Evolutionary conservation across 495 filamentous ascomycete species (phyloP), one percentile per base, ranked within the genome.

Genomic region (Trichoderma erinaceum): DNA sequence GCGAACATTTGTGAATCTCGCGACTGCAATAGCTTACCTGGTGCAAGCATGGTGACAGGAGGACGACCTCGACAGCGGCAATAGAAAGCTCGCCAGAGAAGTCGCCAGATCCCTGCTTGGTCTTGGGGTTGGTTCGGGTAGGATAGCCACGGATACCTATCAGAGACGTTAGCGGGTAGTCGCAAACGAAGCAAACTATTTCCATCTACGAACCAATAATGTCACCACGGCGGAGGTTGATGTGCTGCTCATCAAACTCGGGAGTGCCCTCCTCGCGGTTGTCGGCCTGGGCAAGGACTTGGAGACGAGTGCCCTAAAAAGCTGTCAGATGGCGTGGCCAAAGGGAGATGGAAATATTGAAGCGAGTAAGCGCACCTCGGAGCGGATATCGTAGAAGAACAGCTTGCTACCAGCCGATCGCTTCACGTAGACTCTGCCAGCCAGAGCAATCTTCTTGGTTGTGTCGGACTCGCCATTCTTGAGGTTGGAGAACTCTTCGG

Each of bases 31-130:
- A 10, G 56, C 56, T 18, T 65, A 65, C 63, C 82, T 94, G 92
- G 77, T 97, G 93, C 73, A 99, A 78, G 80, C 94, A 98, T 12
- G 95, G 95, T 16, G 92, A 88, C 64, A 99, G 83, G 12, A 98
- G 86, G 18, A 89, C 79, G 68, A 98, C 83, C 78, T 97, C 88
- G 44, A 82, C 88, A 10, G 96, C 95, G 74, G 98, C 97, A 78
- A 99, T 90, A 52, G 92, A 96, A 38, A 98, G 85, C 78, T 98
- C 93, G 69, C 95, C 95, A 10, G 65, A 66, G 38, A 90, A 88
- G 69, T 90, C 83, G 46, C 86, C 86, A 74, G 84, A 82, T 73
- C 78, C 83, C 25, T 79, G 75, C 72, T 89, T 84, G 79, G 87
- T 93, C 88, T 96, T 93, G 64, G 96, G 96, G 70, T 88, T 88